A percentile compares a stretch with the other conserved stretches of the same genome.
Evolutionary conservation across 495 filamentous ascomycete species (phyloP).

Genomic region (Annulohypoxylon stygium): DNA sequence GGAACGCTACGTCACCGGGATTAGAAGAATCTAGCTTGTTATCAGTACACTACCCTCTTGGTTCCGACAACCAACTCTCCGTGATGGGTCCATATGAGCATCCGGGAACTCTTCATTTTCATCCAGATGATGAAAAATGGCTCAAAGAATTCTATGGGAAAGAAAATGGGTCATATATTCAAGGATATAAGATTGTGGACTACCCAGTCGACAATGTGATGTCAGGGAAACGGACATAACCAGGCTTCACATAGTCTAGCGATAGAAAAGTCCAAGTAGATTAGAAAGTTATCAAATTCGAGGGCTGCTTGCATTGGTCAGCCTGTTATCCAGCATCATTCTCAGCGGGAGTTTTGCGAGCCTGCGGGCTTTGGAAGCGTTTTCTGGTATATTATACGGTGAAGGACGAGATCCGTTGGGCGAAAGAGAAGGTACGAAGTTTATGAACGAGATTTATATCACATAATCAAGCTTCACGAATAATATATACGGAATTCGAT

Average conservation of each 20-base stretch:
- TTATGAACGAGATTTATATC: not conserved
- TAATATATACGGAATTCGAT: conserved; percentile 28
- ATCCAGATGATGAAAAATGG: not conserved
- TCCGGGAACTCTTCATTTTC: not conserved
- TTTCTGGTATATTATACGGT: too few species aligned
- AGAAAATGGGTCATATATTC: not conserved
- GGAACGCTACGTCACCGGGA: too few species aligned
- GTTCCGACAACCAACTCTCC: not conserved
- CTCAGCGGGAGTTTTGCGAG: too few species aligned
- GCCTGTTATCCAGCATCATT: too few species aligned
- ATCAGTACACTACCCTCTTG: not conserved
- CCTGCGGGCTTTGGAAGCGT: too few species aligned
- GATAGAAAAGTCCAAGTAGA: not conserved
- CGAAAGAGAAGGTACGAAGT: not conserved
- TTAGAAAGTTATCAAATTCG: too few species aligned
- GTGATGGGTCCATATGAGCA: not conserved
- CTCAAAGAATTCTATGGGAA: not conserved
- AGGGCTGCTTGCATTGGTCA: too few species aligned
- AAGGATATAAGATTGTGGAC: not conserved
- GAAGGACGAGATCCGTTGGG: too few species aligned
- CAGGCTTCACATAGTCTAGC: not conserved
- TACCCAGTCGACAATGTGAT: too few species aligned
- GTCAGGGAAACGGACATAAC: too few species aligned
- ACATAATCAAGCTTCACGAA: conserved; percentile 22
- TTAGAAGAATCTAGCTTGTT: too few species aligned